Conservation (phyloP, 768 basidiomycete species). For the Rhizopogon vulgaris region DNA sequence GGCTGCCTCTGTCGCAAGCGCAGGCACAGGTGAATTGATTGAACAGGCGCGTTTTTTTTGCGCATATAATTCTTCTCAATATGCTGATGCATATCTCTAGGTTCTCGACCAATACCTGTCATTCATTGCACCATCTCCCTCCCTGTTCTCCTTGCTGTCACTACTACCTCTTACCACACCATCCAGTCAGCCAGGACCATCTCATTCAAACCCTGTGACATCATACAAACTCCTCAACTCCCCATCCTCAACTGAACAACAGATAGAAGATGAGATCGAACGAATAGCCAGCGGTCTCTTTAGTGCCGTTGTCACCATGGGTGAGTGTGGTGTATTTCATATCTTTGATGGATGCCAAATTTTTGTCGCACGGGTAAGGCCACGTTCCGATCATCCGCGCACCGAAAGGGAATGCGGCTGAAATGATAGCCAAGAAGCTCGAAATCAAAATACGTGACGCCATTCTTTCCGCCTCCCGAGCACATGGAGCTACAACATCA, state of each 20-base stretch:
- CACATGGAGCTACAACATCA: slow-evolving; percentile 46
- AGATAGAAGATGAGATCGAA: slow-evolving; percentile 92
- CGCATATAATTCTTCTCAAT: not conserved
- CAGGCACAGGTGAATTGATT: slow-evolving; percentile 76
- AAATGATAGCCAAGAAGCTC: slow-evolving; percentile 97
- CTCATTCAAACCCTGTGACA: slow-evolving; percentile 36
- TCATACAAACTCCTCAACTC: slow-evolving; percentile 90
- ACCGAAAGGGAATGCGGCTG: slow-evolving; percentile 94
- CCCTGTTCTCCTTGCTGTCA: slow-evolving; percentile 85
- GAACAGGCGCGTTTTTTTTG: slow-evolving; percentile 49
- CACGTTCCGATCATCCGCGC: slow-evolving; percentile 93
- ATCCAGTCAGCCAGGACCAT: slow-evolving; percentile 27
- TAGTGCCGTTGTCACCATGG: slow-evolving; percentile 83
- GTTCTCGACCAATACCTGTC: slow-evolving; percentile 96
- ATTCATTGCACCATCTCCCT: slow-evolving; percentile 89
- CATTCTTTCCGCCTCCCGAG: slow-evolving; percentile 62
- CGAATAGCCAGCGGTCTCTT: slow-evolving; percentile 87
- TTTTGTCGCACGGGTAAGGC: slow-evolving; percentile 41
- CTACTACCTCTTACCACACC: slow-evolving; percentile 36
- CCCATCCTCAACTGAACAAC: slow-evolving; percentile 80
- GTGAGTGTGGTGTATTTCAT: slow-evolving; percentile 35
- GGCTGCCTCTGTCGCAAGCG: slow-evolving; percentile 79
- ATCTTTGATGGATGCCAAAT: not conserved
- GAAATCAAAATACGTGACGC: slow-evolving; percentile 89
- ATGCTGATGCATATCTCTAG: slow-evolving; percentile 29